A percentile compares a stretch with the other conserved stretches of the same genome.
Evolutionary conservation across 768 basidiomycete species (phyloP).

Genomic region (Gymnopilus dilepis): DNA sequence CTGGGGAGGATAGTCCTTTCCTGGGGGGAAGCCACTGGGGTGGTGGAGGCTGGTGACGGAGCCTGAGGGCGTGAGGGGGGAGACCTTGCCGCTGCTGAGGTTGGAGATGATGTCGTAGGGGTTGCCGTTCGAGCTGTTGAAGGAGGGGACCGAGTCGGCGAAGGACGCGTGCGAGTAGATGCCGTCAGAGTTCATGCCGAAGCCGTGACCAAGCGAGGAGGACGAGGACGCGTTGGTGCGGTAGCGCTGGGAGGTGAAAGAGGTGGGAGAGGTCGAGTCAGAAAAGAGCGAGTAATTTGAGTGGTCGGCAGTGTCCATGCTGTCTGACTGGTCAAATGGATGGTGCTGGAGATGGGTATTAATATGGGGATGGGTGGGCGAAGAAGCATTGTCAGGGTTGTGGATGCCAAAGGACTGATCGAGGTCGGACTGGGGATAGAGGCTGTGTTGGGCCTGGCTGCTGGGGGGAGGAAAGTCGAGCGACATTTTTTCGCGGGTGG

Average conservation of each 20-base stretch:
- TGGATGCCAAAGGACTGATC: constrained; percentile 57
- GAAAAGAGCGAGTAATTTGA: constrained; percentile 69
- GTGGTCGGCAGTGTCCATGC: constrained; percentile 60
- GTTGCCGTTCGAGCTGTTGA: constrained; percentile 54
- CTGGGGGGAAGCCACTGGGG: constrained; percentile 54
- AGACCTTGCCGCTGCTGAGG: constrained; percentile 74
- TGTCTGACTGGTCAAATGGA: constrained; percentile 48
- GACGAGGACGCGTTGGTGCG: constrained; percentile 75
- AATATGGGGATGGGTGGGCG: constrained; percentile 37
- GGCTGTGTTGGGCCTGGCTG: constrained; percentile 33
- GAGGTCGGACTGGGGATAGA: constrained; percentile 59
- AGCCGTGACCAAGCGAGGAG: constrained; percentile 60
- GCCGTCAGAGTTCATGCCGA: constrained; percentile 57
- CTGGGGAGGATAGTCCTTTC: constrained; percentile 64
- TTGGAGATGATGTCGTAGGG: constrained; percentile 72
- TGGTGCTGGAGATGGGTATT: constrained; percentile 24
- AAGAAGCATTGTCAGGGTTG: constrained; percentile 44
- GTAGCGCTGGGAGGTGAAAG: constrained; percentile 66
- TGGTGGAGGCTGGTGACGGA: constrained; percentile 62
- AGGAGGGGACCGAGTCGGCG: constrained; percentile 62
- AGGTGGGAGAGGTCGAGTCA: constrained; percentile 41
- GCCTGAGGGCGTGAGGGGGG: constrained; percentile 75
- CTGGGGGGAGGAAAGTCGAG: constrained; percentile 57
- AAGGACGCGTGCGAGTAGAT: constrained; percentile 67
- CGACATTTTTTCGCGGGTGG: constrained; percentile 49